These are phyloP conservation scores for Termitomyces bulborhizus DNA, from an alignment of 768 basidiomycete genomes.

Conservation along the genomic window DNA sequence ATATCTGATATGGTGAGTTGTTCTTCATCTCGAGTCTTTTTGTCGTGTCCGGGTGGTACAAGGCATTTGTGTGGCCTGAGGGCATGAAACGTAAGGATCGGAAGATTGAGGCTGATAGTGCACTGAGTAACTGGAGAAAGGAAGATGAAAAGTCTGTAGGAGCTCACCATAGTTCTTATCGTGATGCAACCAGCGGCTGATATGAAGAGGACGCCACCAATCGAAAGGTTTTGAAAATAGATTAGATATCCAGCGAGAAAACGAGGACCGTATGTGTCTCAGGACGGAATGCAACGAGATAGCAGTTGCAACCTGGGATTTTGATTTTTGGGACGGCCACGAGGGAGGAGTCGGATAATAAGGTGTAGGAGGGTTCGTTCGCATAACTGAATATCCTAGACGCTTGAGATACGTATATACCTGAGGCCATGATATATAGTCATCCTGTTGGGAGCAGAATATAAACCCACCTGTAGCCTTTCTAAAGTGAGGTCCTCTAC, in stretches of 20 bases:
- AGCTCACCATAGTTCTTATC: slow-evolving; percentile 48
- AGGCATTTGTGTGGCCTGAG: slow-evolving; percentile 49
- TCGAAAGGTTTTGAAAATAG: slow-evolving; percentile 29
- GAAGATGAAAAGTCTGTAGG: background rate
- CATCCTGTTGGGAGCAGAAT: background rate
- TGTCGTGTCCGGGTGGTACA: slow-evolving; percentile 25
- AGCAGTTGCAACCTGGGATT: slow-evolving; percentile 6
- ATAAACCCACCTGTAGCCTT: slow-evolving; percentile 68
- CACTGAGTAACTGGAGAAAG: background rate
- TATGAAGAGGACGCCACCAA: slow-evolving; percentile 64
- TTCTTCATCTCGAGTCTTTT: slow-evolving; percentile 13
- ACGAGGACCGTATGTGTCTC: slow-evolving; percentile 25
- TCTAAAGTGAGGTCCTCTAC: slow-evolving; percentile 73
- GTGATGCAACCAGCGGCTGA: slow-evolving; percentile 41
- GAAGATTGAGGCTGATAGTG: slow-evolving; percentile 56
- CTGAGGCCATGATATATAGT: slow-evolving; percentile 31
- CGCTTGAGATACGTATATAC: slow-evolving; percentile 91
- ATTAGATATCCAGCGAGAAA: slow-evolving; percentile 27
- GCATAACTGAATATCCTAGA: slow-evolving; percentile 82
- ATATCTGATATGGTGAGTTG: slow-evolving; percentile 67
- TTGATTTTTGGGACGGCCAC: slow-evolving; percentile 10
- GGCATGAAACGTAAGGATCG: slow-evolving; percentile 66
- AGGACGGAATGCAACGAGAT: slow-evolving; percentile 22
- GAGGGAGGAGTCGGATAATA: slow-evolving; percentile 36
- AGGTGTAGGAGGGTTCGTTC: slow-evolving; percentile 36